phyloP scores from a whole-genome alignment of 306 rosid species.

The Neltuma alba region DNA sequence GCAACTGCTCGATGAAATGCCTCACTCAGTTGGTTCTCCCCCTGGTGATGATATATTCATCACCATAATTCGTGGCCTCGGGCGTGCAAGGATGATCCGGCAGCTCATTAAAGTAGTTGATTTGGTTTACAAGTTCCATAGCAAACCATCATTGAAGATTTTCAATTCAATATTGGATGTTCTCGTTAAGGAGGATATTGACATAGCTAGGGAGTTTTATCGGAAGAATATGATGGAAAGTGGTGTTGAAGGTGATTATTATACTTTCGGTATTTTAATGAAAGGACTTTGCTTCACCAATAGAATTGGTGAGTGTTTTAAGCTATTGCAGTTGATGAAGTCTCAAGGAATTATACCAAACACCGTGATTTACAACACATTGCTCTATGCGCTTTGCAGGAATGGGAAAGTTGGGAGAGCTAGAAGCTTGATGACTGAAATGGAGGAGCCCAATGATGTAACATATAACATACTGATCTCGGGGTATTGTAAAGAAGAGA shows the following conservation, averaged over 20 bases:
- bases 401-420: constrained; percentile 80
- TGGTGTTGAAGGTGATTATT: constrained; percentile 63
- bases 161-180: constrained; percentile 70
- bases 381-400: constrained; percentile 76
- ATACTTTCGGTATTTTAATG: constrained; percentile 76
- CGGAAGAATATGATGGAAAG: constrained; percentile 69
- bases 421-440: constrained; percentile 84
- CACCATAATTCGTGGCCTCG: constrained; percentile 62
- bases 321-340: constrained; percentile 74
- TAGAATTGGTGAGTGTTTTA: constrained; percentile 73
- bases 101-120: constrained; percentile 53
- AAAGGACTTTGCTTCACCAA: constrained; percentile 75
- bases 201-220: constrained; percentile 75
- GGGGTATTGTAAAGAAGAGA: constrained; percentile 64
- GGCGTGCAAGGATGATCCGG: constrained; percentile 54
- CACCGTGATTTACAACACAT: constrained; percentile 67
- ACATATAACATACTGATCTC: constrained; percentile 70
- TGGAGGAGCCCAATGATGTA: constrained; percentile 60
- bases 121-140: constrained; percentile 52
- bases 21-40: constrained; percentile 55
- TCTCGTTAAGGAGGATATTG: constrained; percentile 75
- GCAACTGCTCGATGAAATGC: constrained; percentile 81
- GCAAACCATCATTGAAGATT: constrained; percentile 60
- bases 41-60: constrained; percentile 58
- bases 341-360: constrained; percentile 58